These are phyloP conservation scores for Russula dissimulans DNA, from an alignment of 768 basidiomycete species.

Conservation along the genomic window DNA sequence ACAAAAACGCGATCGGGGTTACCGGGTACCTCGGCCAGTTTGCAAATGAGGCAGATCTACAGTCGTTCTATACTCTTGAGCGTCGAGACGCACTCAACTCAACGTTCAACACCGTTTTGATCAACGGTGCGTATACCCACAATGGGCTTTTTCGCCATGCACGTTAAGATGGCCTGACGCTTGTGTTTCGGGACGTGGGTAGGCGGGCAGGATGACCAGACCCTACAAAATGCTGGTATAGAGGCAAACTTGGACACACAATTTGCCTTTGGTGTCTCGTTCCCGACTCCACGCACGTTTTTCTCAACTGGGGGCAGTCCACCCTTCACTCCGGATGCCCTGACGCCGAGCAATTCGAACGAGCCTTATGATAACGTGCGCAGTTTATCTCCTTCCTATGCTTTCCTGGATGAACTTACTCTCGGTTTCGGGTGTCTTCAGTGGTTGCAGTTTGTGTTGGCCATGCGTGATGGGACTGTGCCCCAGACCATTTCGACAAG, in stretches of 20 bases:
- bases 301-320: slow-evolving; percentile 21
- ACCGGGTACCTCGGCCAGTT: slow-evolving; percentile 31
- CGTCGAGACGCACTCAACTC: slow-evolving; percentile 16
- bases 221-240: slow-evolving; percentile 5
- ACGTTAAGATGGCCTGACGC: background rate
- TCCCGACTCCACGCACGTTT: slow-evolving; percentile 21
- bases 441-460: slow-evolving; percentile 56
- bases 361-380: slow-evolving; percentile 17
- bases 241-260: slow-evolving; percentile 23
- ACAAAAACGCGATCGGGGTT: slow-evolving; percentile 27
- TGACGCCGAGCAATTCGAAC: background rate
- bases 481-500: slow-evolving; percentile 63
- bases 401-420: background rate
- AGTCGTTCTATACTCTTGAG: slow-evolving; percentile 15
- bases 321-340: slow-evolving; percentile 18
- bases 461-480: slow-evolving; percentile 28
- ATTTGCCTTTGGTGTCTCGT: slow-evolving; percentile 21
- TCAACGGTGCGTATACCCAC: slow-evolving; percentile 7
- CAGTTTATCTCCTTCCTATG: too few relatives aligned
- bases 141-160: background rate
- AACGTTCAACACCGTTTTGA: background rate
- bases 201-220: slow-evolving; percentile 21
- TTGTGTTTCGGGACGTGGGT: background rate
- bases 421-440: slow-evolving; percentile 18
- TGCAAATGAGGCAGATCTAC: slow-evolving; percentile 22